Evolutionary conservation across 345 rosid species (phyloP).

Genomic region (Jatropha curcas): DNA sequence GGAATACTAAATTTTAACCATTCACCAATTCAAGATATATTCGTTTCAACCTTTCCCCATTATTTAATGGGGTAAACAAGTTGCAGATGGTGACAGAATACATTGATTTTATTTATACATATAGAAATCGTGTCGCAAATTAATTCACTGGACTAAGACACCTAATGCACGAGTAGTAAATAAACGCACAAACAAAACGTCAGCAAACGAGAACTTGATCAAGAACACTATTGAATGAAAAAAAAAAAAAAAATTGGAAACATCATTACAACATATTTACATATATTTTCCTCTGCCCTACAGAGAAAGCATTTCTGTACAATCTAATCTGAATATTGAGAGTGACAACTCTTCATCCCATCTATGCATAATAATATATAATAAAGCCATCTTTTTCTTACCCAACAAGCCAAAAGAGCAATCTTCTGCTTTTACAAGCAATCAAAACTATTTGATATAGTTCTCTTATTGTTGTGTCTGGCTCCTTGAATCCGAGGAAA

Average conservation of each 20-base stretch:
- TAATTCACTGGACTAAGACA: not conserved
- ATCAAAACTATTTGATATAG: not conserved
- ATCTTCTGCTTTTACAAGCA: conserved; percentile 13
- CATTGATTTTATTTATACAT: not conserved
- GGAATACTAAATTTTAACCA: not conserved
- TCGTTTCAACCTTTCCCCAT: not conserved
- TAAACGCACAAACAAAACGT: not conserved
- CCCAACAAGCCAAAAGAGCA: not conserved
- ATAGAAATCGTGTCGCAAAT: not conserved
- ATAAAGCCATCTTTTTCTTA: not conserved
- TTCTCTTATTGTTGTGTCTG: not conserved
- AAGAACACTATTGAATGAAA: not conserved
- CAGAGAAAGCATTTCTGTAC: conserved; percentile 21
- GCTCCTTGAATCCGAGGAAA: conserved; percentile 18
- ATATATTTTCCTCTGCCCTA: conserved; percentile 14
- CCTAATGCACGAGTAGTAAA: not conserved
- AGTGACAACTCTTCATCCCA: conserved; percentile 8
- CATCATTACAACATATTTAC: conserved; percentile 19
- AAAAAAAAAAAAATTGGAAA: conserved; percentile 8
- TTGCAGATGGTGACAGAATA: conserved; percentile 1
- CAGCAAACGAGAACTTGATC: not conserved
- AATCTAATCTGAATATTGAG: conserved; percentile 10
- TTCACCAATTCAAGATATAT: not conserved
- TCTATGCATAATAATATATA: not conserved
- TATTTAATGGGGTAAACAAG: not conserved